Evolutionary conservation across 352 stramenopile species (phyloP).

Genomic region (Elongisporangium prolatum): DNA sequence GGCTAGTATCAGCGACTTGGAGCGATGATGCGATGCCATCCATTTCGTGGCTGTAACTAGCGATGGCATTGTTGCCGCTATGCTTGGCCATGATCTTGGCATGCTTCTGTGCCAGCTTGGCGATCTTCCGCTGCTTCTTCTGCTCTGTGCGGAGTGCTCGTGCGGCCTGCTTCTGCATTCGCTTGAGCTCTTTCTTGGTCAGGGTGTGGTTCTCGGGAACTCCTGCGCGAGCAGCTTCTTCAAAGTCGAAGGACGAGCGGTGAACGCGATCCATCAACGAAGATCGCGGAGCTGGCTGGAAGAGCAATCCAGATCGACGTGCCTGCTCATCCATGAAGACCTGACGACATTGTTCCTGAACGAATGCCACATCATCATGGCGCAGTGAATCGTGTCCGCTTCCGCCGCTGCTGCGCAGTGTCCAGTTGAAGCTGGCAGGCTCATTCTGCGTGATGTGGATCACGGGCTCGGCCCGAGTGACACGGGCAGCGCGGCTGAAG

Average conservation of each 20-base stretch:
- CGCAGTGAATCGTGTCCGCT: neutral
- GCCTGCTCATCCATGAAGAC: neutral
- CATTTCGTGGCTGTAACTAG: conserved; percentile 1
- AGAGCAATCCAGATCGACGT: neutral
- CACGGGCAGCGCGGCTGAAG: neutral
- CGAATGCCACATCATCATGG: neutral
- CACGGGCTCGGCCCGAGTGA: neutral
- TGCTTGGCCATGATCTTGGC: conserved; percentile 9
- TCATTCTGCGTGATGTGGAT: neutral
- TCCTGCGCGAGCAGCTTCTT: conserved; percentile 3
- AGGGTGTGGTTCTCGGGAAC: conserved; percentile 5
- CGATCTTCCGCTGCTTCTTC: conserved; percentile 27
- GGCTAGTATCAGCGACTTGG: neutral
- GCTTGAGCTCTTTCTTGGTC: conserved; percentile 23
- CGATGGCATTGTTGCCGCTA: conserved; percentile 5
- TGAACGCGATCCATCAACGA: neutral
- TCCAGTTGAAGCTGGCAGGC: neutral
- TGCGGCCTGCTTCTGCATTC: conserved; percentile 25
- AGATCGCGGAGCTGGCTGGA: neutral
- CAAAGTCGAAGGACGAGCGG: neutral
- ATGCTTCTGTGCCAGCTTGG: conserved; percentile 17
- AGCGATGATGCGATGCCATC: neutral
- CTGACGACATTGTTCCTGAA: neutral
- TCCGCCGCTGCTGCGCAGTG: neutral
- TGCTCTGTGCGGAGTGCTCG: conserved; percentile 20